These are phyloP conservation scores for Mucor racemosus DNA, from an alignment of 371 early-diverging fungal species.

Conservation along the genomic window DNA sequence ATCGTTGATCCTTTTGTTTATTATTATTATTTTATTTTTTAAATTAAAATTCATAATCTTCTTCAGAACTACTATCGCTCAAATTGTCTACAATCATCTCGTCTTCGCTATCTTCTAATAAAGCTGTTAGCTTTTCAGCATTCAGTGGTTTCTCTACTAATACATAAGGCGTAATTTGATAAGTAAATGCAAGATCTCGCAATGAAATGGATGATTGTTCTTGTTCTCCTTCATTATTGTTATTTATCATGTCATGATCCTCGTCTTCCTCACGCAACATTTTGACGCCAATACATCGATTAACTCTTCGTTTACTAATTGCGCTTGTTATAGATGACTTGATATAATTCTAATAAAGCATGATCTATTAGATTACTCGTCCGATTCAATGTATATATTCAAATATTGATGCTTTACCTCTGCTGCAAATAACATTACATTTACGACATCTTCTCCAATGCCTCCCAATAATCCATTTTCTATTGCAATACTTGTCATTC, in stretches of 20 bases:
- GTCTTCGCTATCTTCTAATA: slow-evolving; percentile 61
- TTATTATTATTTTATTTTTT: not conserved
- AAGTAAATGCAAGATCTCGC: slow-evolving; percentile 71
- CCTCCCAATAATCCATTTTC: slow-evolving; percentile 76
- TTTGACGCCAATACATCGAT: slow-evolving; percentile 68
- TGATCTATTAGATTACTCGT: not conserved
- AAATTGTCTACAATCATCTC: slow-evolving; percentile 47
- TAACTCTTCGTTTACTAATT: slow-evolving; percentile 70
- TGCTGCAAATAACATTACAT: slow-evolving; percentile 73
- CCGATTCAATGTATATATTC: not conserved
- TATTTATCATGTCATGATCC: slow-evolving; percentile 18
- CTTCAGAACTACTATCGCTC: slow-evolving; percentile 24
- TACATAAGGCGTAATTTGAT: slow-evolving; percentile 68
- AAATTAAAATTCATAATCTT: slow-evolving; percentile 13
- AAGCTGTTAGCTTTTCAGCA: slow-evolving; percentile 66
- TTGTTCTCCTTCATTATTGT: not conserved
- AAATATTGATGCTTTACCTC: slow-evolving; percentile 50
- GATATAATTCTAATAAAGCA: slow-evolving; percentile 59
- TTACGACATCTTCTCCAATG: slow-evolving; percentile 67
- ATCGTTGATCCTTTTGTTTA: not conserved
- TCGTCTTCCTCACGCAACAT: slow-evolving; percentile 23
- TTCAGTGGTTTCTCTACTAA: slow-evolving; percentile 72
- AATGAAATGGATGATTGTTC: slow-evolving; percentile 26
- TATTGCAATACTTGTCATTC: slow-evolving; percentile 75
- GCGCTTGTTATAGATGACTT: slow-evolving; percentile 75